A percentile compares a stretch with the other conserved stretches of the same genome.
Evolutionary conservation across 2,329 filamentous ascomycete genomes (phyloP).

Genomic region (Hyphodiscus sp.): DNA sequence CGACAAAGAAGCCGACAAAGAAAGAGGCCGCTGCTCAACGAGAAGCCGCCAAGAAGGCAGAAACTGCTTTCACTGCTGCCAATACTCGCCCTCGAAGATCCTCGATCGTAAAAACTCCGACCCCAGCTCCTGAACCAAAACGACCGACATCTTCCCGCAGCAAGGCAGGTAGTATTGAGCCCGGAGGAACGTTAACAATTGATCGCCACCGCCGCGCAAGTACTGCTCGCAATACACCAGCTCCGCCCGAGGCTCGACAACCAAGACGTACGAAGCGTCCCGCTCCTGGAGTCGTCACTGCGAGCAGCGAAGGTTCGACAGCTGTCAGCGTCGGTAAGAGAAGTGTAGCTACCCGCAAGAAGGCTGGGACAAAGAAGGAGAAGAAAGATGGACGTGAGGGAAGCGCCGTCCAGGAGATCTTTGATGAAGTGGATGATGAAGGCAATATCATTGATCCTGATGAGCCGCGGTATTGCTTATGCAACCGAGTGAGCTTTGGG

Average conservation of each 20-base stretch:
- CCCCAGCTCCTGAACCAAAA: conserved; percentile 21
- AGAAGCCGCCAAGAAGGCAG: conserved; percentile 6
- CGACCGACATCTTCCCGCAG: conserved; percentile 29
- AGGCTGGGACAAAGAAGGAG: conserved; percentile 42
- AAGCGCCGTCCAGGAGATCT: conserved; percentile 39
- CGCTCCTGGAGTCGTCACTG: conserved; percentile 63
- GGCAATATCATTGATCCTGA: conserved; percentile 66
- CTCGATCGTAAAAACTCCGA: conserved; percentile 12
- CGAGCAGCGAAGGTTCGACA: conserved; percentile 37
- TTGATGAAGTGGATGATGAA: conserved; percentile 59
- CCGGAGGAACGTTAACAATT: conserved; percentile 15
- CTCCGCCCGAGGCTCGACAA: conserved; percentile 33
- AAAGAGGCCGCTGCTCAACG: not conserved
- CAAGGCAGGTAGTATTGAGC: conserved; percentile 28
- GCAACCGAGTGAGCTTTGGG: conserved; percentile 73
- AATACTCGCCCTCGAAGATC: conserved; percentile 16
- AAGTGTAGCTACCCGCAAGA: conserved; percentile 63
- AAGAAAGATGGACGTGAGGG: conserved; percentile 34
- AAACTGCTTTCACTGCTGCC: conserved; percentile 3
- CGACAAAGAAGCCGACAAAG: conserved; percentile 12
- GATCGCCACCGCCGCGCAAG: conserved; percentile 30
- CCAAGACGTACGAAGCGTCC: conserved; percentile 59
- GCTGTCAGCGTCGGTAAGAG: conserved; percentile 64
- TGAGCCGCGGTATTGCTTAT: conserved; percentile 71
- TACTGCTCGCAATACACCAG: conserved; percentile 35